Percentiles rank a stretch among this genome's conserved stretches.
Conservation (phyloP, 176 grass and related monocot species). For the Lolium multiflorum region DNA sequence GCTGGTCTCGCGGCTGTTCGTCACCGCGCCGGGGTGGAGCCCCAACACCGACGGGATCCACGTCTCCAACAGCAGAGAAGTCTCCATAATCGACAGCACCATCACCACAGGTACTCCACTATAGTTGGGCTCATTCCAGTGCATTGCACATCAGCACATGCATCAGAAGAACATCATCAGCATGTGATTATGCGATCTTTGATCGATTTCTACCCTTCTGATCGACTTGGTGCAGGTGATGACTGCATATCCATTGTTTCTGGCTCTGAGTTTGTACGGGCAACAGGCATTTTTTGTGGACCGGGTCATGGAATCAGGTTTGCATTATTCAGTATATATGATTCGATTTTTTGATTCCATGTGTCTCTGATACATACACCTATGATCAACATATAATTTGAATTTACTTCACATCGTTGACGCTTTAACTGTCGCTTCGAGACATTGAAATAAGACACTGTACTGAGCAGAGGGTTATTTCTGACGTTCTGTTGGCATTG, state of each 20-base stretch:
- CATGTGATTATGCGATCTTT: background rate
- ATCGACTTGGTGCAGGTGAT: constrained; percentile 55
- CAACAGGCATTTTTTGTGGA: constrained; percentile 65
- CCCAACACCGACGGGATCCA: constrained; percentile 93
- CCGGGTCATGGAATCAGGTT: constrained; percentile 84
- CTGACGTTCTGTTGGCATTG: constrained; percentile 40
- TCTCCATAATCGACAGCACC: constrained; percentile 55
- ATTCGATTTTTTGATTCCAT: background rate
- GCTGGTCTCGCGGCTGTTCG: constrained; percentile 53
- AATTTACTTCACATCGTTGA: constrained; percentile 1
- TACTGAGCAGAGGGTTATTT: background rate
- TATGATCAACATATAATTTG: background rate
- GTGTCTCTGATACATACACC: background rate
- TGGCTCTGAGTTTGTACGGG: constrained; percentile 57
- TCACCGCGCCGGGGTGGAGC: constrained; percentile 68
- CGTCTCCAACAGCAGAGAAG: constrained; percentile 52
- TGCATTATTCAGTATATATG: background rate
- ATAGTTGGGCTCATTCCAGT: background rate
- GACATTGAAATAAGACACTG: constrained; percentile 8
- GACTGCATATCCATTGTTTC: constrained; percentile 92
- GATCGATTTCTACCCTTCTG: background rate
- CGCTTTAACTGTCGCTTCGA: background rate
- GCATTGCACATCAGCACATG: background rate
- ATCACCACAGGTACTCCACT: constrained; percentile 66
- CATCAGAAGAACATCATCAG: background rate